phyloP scores from a whole-genome alignment of 2,329 filamentous ascomycete species.

The Talaromyces sp. region DNA sequence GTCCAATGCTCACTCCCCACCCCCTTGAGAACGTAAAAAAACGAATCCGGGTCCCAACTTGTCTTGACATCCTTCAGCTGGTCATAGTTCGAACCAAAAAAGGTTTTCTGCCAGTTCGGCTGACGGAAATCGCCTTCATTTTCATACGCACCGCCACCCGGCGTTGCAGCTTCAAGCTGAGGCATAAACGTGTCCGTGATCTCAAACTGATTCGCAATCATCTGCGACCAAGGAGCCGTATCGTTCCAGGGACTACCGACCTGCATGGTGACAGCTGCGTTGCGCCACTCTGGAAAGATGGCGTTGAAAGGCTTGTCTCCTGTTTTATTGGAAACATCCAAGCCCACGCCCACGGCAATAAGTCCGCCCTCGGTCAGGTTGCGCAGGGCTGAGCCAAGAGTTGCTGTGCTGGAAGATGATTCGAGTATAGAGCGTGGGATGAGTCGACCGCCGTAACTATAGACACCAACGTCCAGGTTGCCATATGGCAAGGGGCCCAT shows the following conservation, averaged over 20 bases:
- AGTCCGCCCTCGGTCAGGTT: neutral
- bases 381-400: neutral
- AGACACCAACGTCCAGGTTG: neutral
- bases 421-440: neutral
- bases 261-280: neutral
- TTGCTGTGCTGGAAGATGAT: neutral
- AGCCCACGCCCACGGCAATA: neutral
- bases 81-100: constrained; percentile 20
- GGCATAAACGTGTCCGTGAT: constrained; percentile 1
- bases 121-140: constrained; percentile 17
- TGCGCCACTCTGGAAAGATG: neutral
- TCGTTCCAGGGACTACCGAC: neutral
- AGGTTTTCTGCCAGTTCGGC: constrained; percentile 17
- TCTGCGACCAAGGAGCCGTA: neutral
- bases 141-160: constrained; percentile 13
- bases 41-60: constrained; percentile 20
- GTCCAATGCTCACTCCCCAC: constrained; percentile 4
- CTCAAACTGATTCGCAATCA: neutral
- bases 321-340: neutral
- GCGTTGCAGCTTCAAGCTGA: constrained; percentile 6
- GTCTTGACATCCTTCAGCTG: constrained; percentile 21
- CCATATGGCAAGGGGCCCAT: neutral
- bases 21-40: constrained; percentile 7
- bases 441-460: neutral
- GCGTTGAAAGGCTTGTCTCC: neutral